Evolutionary conservation across 2,329 filamentous ascomycete species (phyloP).

Genomic region (Fusarium praegraminearum): DNA sequence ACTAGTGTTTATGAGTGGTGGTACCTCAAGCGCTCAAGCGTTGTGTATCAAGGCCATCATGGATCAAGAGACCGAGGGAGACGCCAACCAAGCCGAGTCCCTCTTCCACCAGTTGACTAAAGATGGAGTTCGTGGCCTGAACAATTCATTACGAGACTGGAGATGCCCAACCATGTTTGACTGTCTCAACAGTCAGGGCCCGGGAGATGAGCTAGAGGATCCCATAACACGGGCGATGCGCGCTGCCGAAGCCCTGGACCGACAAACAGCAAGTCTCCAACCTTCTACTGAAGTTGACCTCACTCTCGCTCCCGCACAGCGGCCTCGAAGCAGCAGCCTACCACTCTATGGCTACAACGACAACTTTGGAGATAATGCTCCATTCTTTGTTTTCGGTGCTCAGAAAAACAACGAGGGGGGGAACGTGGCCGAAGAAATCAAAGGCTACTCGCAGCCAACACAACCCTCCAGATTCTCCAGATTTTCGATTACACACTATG

Average conservation of each 20-base stretch:
- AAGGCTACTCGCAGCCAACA: conserved; percentile 30
- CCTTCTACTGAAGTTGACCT: conserved; percentile 62
- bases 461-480: conserved; percentile 47
- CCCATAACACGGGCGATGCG: conserved; percentile 68
- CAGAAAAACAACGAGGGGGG: conserved; percentile 44
- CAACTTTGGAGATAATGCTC: conserved; percentile 58
- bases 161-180: conserved; percentile 38
- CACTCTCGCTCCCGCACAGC: conserved; percentile 51
- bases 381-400: conserved; percentile 63
- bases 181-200: conserved; percentile 31
- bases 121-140: conserved; percentile 59
- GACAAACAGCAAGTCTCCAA: conserved; percentile 67
- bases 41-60: conserved; percentile 68
- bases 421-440: conserved; percentile 29
- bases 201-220: conserved; percentile 54
- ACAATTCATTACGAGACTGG: conserved; percentile 43
- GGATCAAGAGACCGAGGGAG: conserved; percentile 63
- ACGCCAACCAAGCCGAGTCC: conserved; percentile 62
- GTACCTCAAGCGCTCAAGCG: conserved; percentile 65
- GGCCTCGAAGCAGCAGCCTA: conserved; percentile 63
- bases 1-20: conserved; percentile 71
- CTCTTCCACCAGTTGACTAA: conserved; percentile 65
- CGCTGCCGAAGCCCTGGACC: conserved; percentile 69
- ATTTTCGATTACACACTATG: conserved; percentile 49
- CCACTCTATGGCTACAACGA: conserved; percentile 61